Evolutionary conservation across 2,329 filamentous ascomycete species (phyloP).

Genomic region (Monosporascus sp.): DNA sequence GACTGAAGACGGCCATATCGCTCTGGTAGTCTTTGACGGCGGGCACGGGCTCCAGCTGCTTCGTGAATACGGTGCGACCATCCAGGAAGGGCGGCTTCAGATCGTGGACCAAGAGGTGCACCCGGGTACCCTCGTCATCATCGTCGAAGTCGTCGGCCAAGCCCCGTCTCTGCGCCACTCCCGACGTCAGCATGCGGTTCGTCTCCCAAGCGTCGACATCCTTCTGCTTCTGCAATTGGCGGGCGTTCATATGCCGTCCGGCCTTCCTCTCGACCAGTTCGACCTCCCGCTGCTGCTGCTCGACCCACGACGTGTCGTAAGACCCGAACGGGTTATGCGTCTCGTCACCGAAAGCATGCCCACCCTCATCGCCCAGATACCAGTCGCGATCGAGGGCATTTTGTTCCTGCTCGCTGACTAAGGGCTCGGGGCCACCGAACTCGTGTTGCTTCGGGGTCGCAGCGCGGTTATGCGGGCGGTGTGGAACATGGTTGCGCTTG

Average conservation of each 20-base stretch:
- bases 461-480: conserved; percentile 30
- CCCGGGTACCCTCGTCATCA: conserved; percentile 81
- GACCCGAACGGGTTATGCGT: conserved; percentile 87
- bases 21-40: conserved; percentile 92
- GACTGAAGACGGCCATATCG: conserved; percentile 97
- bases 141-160: conserved; percentile 78
- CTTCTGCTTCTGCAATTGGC: conserved; percentile 78
- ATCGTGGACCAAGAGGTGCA: conserved; percentile 91
- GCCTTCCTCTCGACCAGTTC: conserved; percentile 76
- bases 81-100: conserved; percentile 91
- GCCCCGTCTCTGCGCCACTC: conserved; percentile 84
- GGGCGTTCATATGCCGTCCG: conserved; percentile 61
- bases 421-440: conserved; percentile 58
- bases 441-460: conserved; percentile 46
- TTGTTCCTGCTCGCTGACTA: conserved; percentile 61
- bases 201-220: conserved; percentile 98
- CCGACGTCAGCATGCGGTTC: conserved; percentile 95
- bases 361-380: conserved; percentile 83
- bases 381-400: conserved; percentile 82
- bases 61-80: conserved; percentile 92
- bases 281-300: conserved; percentile 63
- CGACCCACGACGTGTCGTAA: conserved; percentile 67
- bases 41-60: conserved; percentile 90
- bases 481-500: conserved; percentile 34
- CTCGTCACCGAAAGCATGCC: conserved; percentile 82